A percentile compares a stretch with the other conserved stretches of the same genome.
Evolutionary conservation across 2,329 filamentous ascomycete genomes (phyloP).

Genomic region (Cladosporium sp.): DNA sequence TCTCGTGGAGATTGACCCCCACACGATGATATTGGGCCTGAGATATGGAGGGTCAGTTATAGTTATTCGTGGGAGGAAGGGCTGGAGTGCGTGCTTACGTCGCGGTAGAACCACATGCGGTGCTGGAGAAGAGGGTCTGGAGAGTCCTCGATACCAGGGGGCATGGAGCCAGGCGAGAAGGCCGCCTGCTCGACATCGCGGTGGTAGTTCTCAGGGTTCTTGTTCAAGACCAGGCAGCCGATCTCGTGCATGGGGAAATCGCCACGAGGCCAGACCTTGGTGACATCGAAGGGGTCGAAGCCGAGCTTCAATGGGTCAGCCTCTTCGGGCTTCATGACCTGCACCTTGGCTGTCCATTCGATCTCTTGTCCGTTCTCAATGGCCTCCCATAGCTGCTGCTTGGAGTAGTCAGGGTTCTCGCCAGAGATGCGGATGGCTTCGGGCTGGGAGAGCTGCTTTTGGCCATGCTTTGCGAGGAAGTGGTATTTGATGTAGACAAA

Average conservation of each 20-base stretch:
- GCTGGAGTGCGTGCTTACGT: background rate
- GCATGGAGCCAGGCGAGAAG: constrained; percentile 54
- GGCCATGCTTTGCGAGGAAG: constrained; percentile 49
- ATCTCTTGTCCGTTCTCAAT: constrained; percentile 46
- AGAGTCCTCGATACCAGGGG: constrained; percentile 53
- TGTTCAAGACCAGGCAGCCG: constrained; percentile 53
- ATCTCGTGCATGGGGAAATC: constrained; percentile 53
- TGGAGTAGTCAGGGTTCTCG: constrained; percentile 43
- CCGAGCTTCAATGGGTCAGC: constrained; percentile 51
- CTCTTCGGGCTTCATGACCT: constrained; percentile 49
- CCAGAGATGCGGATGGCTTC: constrained; percentile 43
- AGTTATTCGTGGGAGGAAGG: background rate
- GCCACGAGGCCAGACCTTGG: constrained; percentile 54
- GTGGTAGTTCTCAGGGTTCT: constrained; percentile 56
- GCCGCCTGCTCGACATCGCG: constrained; percentile 54
- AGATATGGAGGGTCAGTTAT: constrained; percentile 9
- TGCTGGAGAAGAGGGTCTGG: constrained; percentile 52
- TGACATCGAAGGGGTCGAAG: constrained; percentile 56
- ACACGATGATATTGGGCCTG: constrained; percentile 54
- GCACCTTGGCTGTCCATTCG: constrained; percentile 48
- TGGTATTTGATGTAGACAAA: constrained; percentile 56
- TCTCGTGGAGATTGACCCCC: constrained; percentile 54
- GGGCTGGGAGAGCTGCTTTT: constrained; percentile 49
- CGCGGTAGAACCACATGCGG: constrained; percentile 50
- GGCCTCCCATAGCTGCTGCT: constrained; percentile 47